Evolutionary conservation across 2,329 filamentous ascomycete genomes (phyloP), one percentile per base, ranked within the genome.

Genomic region (Coniochaeta pulveracea): DNA sequence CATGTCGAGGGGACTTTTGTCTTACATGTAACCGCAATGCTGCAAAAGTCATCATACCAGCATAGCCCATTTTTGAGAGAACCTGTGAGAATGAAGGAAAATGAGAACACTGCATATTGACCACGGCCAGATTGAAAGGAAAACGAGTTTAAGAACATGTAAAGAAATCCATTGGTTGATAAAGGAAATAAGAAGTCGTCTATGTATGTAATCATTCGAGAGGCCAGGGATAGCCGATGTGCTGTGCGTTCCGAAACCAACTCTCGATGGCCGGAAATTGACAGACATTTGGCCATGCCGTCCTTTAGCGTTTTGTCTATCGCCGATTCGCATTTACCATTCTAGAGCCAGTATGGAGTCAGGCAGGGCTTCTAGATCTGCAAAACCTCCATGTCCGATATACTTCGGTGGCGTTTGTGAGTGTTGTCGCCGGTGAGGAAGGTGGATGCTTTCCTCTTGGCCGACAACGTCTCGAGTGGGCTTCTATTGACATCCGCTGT

Each of bases 321-420:
- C 34, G 19, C 26, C 26, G 34, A 35, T 30, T 22, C 28, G 27
- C 12, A 36, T 43, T 33, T 21, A 31, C 18, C 10, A 24, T 6
- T 19, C 19, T 18, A 17, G 8, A 40, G 18, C 11, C 22, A n/a
- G n/a, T n/a, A n/a, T n/a, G n/a, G n/a, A n/a, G n/a, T n/a, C n/a
- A n/a, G n/a, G n/a, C n/a, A n/a, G n/a, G n/a, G n/a, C 16, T 15
- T 26, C 59, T 50, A 69, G 37, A 69, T 55, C 31, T 51, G 57
- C 40, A 71, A 51, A 29, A 59, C 47, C 41, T 65, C 63, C 34
- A 74, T 63, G 42, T 76, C 70, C 15, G 70, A 69, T 40, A 75
- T 68, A 52, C 71, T 76, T 47, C 70, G 58, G 42, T 74, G 69
- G 31, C 66, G 61, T 54, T 76, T 76, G 51, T 75, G 71, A 25